Conservation (phyloP, 2,329 filamentous ascomycete species). For the Verticillium tricorpus region DNA sequence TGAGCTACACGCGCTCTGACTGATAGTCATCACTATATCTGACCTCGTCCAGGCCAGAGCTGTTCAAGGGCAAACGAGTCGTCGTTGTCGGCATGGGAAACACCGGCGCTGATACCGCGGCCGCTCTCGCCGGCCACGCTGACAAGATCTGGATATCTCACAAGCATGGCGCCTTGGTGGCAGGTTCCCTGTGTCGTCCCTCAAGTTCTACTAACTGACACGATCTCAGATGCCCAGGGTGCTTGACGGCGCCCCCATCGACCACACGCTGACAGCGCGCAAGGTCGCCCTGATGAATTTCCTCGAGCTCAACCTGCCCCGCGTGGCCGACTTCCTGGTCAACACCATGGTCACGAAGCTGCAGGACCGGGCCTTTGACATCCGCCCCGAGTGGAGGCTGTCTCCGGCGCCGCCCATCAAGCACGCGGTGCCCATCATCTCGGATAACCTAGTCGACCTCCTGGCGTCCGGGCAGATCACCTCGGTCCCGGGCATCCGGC, state of each 20-base stretch:
- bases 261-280: slow-evolving; percentile 27
- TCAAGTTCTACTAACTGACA: background rate
- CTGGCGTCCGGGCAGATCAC: slow-evolving; percentile 20
- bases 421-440: slow-evolving; percentile 12
- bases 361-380: slow-evolving; percentile 9
- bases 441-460: slow-evolving; percentile 19
- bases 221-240: slow-evolving; percentile 1
- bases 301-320: slow-evolving; percentile 18
- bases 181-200: slow-evolving; percentile 17
- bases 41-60: slow-evolving; percentile 15
- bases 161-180: slow-evolving; percentile 29
- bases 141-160: slow-evolving; percentile 37
- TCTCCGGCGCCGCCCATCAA: slow-evolving; percentile 15
- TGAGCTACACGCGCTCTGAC: slow-evolving; percentile 10
- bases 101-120: slow-evolving; percentile 29
- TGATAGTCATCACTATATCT: background rate
- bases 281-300: slow-evolving; percentile 23
- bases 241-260: slow-evolving; percentile 26
- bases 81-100: slow-evolving; percentile 38
- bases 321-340: slow-evolving; percentile 13
- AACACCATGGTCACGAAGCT: slow-evolving; percentile 2
- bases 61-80: slow-evolving; percentile 35
- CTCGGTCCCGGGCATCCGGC: slow-evolving; percentile 21
- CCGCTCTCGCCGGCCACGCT: slow-evolving; percentile 26
- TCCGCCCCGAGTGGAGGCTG: slow-evolving; percentile 25